These are phyloP conservation scores for Blastomyces gilchristii DNA, from an alignment of 2,329 filamentous ascomycete genomes.

Conservation along the genomic window DNA sequence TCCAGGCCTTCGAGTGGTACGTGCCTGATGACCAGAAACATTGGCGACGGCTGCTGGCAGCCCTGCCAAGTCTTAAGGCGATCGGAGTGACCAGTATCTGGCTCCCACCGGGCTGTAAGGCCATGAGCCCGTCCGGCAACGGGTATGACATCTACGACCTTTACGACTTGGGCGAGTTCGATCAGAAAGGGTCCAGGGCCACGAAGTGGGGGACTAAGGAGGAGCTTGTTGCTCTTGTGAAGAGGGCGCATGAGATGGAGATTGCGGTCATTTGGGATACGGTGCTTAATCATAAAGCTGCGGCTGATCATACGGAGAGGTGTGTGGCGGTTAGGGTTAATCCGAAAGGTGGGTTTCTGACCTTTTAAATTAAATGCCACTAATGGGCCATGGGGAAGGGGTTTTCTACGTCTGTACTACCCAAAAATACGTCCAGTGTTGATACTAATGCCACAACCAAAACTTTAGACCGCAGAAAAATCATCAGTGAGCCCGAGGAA, in stretches of 20 bases:
- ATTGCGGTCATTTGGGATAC: conserved; percentile 58
- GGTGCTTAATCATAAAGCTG: conserved; percentile 63
- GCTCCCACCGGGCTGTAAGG: conserved; percentile 64
- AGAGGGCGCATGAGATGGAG: conserved; percentile 42
- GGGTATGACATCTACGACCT: conserved; percentile 63
- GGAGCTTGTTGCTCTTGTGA: conserved; percentile 47
- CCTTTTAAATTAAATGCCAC: neutral
- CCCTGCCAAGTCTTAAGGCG: conserved; percentile 45
- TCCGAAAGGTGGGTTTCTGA: conserved; percentile 29
- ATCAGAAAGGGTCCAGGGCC: conserved; percentile 52
- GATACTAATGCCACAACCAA: conserved; percentile 9
- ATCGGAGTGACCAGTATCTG: conserved; percentile 55
- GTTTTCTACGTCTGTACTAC: neutral
- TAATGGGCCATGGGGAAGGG: neutral
- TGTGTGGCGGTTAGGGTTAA: conserved; percentile 56
- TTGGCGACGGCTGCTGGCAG: conserved; percentile 48
- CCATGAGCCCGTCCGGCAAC: conserved; percentile 50
- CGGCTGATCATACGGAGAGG: conserved; percentile 54
- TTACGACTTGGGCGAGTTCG: conserved; percentile 61
- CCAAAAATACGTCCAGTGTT: neutral
- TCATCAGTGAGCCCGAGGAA: conserved; percentile 46
- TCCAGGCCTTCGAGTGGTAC: conserved; percentile 67
- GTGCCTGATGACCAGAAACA: conserved; percentile 51
- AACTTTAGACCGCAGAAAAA: conserved; percentile 43
- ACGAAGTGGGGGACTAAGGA: conserved; percentile 62